A percentile compares a stretch with the other conserved stretches of the same genome.
phyloP scores from a whole-genome alignment of 257 asterid genomes.

The Solanum etuberosum region DNA sequence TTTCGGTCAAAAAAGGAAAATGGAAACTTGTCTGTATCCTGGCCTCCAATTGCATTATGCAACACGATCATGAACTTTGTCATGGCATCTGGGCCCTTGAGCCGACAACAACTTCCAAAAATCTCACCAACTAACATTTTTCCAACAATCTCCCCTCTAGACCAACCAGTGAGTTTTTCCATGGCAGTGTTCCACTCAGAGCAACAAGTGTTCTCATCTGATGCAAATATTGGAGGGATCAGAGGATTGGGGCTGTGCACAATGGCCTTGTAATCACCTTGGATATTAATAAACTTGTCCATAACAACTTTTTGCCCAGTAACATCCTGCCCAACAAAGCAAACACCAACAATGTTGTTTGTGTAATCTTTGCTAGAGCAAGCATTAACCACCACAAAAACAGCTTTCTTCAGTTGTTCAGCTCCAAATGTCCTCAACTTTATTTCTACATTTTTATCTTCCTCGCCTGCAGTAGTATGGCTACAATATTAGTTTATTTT shows the following conservation, averaged over 20 bases:
- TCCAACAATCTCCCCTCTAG: constrained; percentile 53
- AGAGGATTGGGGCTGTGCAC: constrained; percentile 79
- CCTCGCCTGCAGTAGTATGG: constrained; percentile 47
- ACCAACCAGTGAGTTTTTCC: constrained; percentile 90
- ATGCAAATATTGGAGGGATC: constrained; percentile 94
- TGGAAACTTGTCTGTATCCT: constrained; percentile 56
- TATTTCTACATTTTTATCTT: constrained; percentile 71
- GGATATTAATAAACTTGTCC: constrained; percentile 85
- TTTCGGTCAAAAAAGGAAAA: constrained; percentile 53
- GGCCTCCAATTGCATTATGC: constrained; percentile 72
- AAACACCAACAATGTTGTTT: constrained; percentile 64
- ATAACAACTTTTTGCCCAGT: constrained; percentile 75
- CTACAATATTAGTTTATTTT: neutral
- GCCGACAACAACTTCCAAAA: constrained; percentile 66
- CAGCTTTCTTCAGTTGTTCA: constrained; percentile 36
- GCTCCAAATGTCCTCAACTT: constrained; percentile 53
- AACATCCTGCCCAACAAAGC: constrained; percentile 89
- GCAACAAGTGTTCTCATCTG: constrained; percentile 76
- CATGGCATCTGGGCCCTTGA: constrained; percentile 64
- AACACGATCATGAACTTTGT: constrained; percentile 69
- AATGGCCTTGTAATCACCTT: constrained; percentile 85
- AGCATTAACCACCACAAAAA: constrained; percentile 76
- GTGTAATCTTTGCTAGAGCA: constrained; percentile 88
- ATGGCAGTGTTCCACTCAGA: constrained; percentile 93
- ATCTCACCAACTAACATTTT: constrained; percentile 80